Evolutionary conservation across 345 rosid species (phyloP), one percentile per base, ranked within the genome.

Genomic region (Eucalyptus melliodora): DNA sequence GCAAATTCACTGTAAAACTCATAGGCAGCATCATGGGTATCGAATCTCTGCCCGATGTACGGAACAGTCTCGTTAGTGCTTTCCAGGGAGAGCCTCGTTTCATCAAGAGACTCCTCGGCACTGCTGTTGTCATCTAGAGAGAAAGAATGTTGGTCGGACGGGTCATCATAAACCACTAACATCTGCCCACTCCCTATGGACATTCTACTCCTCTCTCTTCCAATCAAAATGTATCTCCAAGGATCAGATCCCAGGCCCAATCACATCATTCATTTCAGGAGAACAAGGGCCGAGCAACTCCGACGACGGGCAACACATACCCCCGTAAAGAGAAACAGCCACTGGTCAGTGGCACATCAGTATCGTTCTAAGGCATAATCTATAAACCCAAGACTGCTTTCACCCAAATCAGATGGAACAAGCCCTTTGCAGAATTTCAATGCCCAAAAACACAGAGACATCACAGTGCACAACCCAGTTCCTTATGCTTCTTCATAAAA

Each of bases 1-100:
- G 99, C 98, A 88, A 95, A 97, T 86, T 94, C 97, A 89, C 97
- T 95, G 87, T 97, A 97, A 90, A 94, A 97, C 87, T 97, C 97
- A 87, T 97, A 97, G 88, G 98, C 99, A 30, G 97, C 94, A 92
- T 97, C 99, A 90, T 97, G 99, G 23, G 97, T 94, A 23, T 94
- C 90, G 90, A 97, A 97, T 90, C 96, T 93, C 89, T 97, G 99
- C 77, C 99, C 99, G 16, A 94, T 94, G 60, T 95, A 97, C 14
- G 99, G 99, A 90, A 94, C 86, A 14, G 92, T 92, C 91, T 97
- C 97, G 65, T 92, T 91, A 86, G 90, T 88, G 50, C 95, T 92
- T 87, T 97, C 98, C 40, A 96, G 92, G n/a, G 99, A 94, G 90
- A 96, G 95, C n/a, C 92, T 90, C 10, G 95, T 94, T 89, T 94